These are phyloP conservation scores for Arthrobotrys conoides DNA, from an alignment of 2,329 filamentous ascomycete species.

Conservation along the genomic window DNA sequence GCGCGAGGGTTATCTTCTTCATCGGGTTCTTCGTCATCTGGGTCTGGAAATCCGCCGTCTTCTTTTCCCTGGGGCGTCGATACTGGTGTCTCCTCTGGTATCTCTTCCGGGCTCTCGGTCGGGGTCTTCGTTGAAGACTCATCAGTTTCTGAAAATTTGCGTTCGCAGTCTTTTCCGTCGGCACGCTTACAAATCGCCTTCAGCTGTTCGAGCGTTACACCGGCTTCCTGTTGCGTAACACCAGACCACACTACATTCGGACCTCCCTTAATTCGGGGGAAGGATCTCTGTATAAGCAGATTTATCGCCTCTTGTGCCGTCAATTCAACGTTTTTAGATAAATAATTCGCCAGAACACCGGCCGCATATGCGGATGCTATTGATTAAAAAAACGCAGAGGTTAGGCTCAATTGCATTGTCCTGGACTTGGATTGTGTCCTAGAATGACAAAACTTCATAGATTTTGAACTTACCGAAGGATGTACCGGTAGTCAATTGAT, in stretches of 20 bases:
- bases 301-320: neutral
- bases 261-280: conserved; percentile 5
- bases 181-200: neutral
- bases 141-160: neutral
- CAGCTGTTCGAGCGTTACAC: neutral
- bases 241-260: conserved; percentile 44
- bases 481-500: conserved; percentile 41
- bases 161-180: neutral
- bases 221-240: neutral
- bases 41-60: neutral
- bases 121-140: neutral
- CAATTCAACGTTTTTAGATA: neutral
- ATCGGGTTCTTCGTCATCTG: neutral
- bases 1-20: neutral
- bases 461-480: conserved; percentile 38
- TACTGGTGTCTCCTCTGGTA: neutral
- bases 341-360: conserved; percentile 37
- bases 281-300: conserved; percentile 6
- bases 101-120: neutral
- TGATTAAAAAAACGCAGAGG: neutral
- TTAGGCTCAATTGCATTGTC: neutral
- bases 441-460: neutral
- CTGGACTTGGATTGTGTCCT: too few relatives aligned
- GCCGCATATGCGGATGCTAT: conserved; percentile 40
- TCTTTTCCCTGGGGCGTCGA: neutral